Conservation (phyloP, 139 green algal genomes). For the Asterochloris sp. region DNA sequence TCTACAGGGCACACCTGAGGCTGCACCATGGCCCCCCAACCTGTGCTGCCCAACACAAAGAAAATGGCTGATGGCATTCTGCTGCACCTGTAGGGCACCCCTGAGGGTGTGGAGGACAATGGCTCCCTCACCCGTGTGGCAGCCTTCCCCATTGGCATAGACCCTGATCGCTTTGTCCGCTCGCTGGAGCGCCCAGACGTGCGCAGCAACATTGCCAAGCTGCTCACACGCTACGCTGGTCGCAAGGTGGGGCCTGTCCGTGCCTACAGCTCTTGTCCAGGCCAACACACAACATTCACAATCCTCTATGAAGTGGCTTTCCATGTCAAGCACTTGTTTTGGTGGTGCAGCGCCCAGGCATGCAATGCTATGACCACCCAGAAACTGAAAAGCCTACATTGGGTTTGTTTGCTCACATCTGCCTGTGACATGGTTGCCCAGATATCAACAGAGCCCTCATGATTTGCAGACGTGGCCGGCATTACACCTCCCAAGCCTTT, state of each 20-base stretch:
- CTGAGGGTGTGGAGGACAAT: slow-evolving; percentile 93
- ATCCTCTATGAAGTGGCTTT: no score
- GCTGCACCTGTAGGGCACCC: slow-evolving; percentile 45
- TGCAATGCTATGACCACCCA: no score
- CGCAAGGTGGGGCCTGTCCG: slow-evolving; percentile 50
- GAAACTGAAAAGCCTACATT: no score
- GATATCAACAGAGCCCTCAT: no score
- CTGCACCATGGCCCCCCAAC: background rate
- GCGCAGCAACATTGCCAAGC: slow-evolving; percentile 82
- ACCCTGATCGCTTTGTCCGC: slow-evolving; percentile 90
- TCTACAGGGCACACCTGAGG: background rate
- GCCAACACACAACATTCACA: no score
- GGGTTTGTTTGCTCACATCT: no score
- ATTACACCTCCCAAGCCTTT: no score
- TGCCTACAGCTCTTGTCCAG: no score
- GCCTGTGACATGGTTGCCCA: no score
- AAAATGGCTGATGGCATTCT: background rate
- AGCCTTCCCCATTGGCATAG: slow-evolving; percentile 96
- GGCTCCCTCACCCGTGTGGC: slow-evolving; percentile 79
- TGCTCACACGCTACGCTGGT: slow-evolving; percentile 81
- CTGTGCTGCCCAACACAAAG: background rate
- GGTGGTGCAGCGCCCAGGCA: no score
- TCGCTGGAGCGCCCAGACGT: slow-evolving; percentile 86
- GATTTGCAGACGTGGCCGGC: no score
- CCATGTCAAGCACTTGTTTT: no score